Base-by-base conservation (phyloP, 2,329 filamentous ascomycete genomes). In the Reticulascus tulasneorum region DNA sequence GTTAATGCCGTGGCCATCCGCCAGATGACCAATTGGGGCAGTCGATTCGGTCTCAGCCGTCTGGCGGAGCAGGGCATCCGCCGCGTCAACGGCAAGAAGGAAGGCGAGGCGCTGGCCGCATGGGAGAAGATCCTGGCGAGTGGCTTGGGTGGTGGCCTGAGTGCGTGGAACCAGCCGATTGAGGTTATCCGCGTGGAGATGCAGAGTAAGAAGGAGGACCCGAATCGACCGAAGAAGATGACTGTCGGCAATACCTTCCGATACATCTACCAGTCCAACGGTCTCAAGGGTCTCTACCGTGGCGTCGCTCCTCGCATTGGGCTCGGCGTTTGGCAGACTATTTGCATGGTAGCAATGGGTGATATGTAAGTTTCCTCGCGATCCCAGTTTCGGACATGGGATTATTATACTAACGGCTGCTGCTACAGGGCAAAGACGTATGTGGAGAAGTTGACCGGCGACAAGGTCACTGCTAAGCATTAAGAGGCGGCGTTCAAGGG, bases 181-280 rank as follows among this genome's bases (percentile, higher is more conserved):
- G 93, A 98, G 79, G 93, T 98, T 61, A 96, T 98, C 62, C 88
- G 93, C 48, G 91, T 98, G 45, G 93, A 98, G 79, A 96, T 98
- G 88, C 93, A 98, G 81, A 94, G 87, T 73, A 97, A 96, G 82
- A 96, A 84, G 54, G 87, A 86, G 54, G 93, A 98, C 62, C 90
- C 93, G 43, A 97, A 97, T 75, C 85, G 93, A 34, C 93, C 93
- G 53, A 95, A 95, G 82, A 98, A 98, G 73, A 84, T 98, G 85
- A 97, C 89, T 33, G 93, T 98, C 46, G 86, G 82, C 52, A 95
- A 89, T 67, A 82, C 81, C 38, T 75, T 79, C 63, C 71, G 62
- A 54, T 98, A 98, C 70, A 97, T 98, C 64, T 97, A 97, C 71
- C 59, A 75, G 50, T 79, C 77, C 60, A 96, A 94, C 66, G 93